These are phyloP conservation scores for Bipolaris sorokiniana DNA, from an alignment of 2,329 filamentous ascomycete species.

Conservation along the genomic window DNA sequence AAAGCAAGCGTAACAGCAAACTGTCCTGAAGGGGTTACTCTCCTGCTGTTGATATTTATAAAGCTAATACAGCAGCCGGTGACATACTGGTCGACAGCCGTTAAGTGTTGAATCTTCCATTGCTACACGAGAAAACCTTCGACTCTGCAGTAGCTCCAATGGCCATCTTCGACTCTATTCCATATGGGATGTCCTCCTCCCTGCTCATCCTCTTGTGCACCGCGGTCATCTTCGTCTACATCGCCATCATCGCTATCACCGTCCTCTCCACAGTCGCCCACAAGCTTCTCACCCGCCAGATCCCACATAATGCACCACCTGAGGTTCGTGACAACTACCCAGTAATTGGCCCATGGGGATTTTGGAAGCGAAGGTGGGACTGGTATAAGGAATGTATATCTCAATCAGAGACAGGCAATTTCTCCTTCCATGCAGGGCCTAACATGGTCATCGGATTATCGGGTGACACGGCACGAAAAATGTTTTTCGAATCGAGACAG, in stretches of 20 bases:
- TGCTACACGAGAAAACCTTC: background rate
- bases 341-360: slow-evolving; percentile 53
- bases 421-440: slow-evolving; percentile 57
- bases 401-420: slow-evolving; percentile 51
- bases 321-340: slow-evolving; percentile 42
- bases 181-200: background rate
- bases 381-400: slow-evolving; percentile 50
- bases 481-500: slow-evolving; percentile 56
- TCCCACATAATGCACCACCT: slow-evolving; percentile 32
- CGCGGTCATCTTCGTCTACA: background rate
- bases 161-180: background rate
- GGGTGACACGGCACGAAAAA: slow-evolving; percentile 51
- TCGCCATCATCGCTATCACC: no score
- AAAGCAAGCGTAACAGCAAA: no score
- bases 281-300: background rate
- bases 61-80: no score
- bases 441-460: slow-evolving; percentile 55
- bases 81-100: no score
- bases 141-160: background rate
- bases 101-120: no score
- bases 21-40: no score
- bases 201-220: background rate
- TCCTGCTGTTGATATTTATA: no score
- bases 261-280: background rate
- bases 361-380: slow-evolving; percentile 56